These are phyloP conservation scores for Pachyrhizus erosus DNA, from an alignment of 306 rosid genomes.

Conservation along the genomic window DNA sequence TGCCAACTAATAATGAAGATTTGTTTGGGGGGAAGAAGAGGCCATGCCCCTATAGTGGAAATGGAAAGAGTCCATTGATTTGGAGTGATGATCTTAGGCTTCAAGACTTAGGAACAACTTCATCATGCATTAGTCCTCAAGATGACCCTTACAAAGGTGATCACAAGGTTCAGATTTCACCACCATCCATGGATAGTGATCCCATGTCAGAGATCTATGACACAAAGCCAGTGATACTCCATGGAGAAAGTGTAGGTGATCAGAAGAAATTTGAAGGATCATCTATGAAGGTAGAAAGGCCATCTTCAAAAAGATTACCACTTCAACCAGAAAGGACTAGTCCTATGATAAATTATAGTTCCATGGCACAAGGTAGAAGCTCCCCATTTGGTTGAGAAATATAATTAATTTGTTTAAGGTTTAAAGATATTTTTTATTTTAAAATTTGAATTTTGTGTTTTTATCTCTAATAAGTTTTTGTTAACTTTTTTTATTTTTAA, in stretches of 20 bases:
- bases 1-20: conserved; percentile 47
- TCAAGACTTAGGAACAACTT: conserved; percentile 79
- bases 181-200: conserved; percentile 67
- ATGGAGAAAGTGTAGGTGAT: conserved; percentile 45
- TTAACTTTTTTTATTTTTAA: too few species aligned
- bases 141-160: conserved; percentile 75
- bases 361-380: conserved; percentile 66
- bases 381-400: conserved; percentile 65
- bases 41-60: conserved; percentile 62
- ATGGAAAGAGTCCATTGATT: conserved; percentile 82
- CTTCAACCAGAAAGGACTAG: conserved; percentile 65
- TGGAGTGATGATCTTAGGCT: conserved; percentile 89
- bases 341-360: conserved; percentile 65
- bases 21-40: conserved; percentile 72
- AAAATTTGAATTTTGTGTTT: too few species aligned
- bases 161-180: conserved; percentile 64
- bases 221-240: conserved; percentile 61
- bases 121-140: conserved; percentile 71
- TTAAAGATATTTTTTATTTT: too few species aligned
- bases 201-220: conserved; percentile 72
- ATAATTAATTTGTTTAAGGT: conserved; percentile 12
- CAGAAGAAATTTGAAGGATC: conserved; percentile 64
- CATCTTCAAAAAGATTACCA: conserved; percentile 70
- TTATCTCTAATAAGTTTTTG: too few species aligned
- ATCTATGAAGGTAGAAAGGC: conserved; percentile 68